Evolutionary conservation across 2,329 filamentous ascomycete species (phyloP), one percentile per base, ranked within the genome.

Genomic region (Pyricularia grisea): DNA sequence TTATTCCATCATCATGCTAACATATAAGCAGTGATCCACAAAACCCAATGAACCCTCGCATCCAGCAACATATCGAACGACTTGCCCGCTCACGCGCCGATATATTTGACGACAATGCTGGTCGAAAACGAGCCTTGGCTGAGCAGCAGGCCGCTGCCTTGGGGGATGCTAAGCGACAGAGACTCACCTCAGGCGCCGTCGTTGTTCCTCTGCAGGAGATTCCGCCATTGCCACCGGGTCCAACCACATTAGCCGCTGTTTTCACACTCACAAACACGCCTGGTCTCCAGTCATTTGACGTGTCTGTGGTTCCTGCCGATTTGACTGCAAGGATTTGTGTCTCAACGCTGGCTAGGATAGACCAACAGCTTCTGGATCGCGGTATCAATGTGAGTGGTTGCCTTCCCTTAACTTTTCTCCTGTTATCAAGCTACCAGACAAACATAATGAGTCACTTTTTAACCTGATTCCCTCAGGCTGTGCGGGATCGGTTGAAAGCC

Each of bases 21-120:
- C 31, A 36, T 3, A 42, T 31, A 23, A 9, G 0, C 70, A 93
- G 94, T 75, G 93, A 95, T 73, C 92, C 92, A 2, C 91, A 92
- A 69, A 91, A 93, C 73, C 89, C 92, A 0, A 83, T 93, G 68
- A 85, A 87, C 27, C 85, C 85, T 0, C 90, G 92, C 71, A 95
- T 99, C 77, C 92, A 97, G 74, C 91, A 95, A 76, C 90, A 97
- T 75, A 83, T 97, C 23, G 93, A 97, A 74, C 88, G 92, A 67
- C 86, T 96, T 71, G 89, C 92, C 81, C 91, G 93, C 72, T 89
- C 88, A 68, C 88, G 92, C 68, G 83, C 88, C 11, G 93, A 97
- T 72, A 85, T 92, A 12, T 89, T 95, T 68, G 92, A 97, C 69
- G 93, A 96, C 42, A 50, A 50, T 68, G 83, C 86, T 67, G 88